Evolutionary conservation across 371 early-diverging fungal species (phyloP), one percentile per base, ranked within the genome.

Genomic region (Aphelidium insulamus): DNA sequence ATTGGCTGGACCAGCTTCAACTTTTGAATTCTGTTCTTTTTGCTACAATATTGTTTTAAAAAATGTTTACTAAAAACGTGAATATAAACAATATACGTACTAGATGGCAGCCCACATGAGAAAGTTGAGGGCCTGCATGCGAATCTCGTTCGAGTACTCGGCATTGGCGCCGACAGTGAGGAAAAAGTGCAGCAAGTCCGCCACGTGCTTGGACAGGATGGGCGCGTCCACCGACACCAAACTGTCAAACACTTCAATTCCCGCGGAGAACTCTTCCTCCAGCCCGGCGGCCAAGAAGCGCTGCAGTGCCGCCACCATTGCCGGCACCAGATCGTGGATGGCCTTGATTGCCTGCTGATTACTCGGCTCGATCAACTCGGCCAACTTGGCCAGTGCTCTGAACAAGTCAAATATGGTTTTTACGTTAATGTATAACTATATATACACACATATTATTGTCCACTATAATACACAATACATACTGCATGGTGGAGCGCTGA

Each of bases 181-280:
- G 49, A 75, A 72, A 46, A 84, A 80, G 28, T 71, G 60, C 26
- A 87, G 63, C 27, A 88, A 50, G 29, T 77, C 69, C 20, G 63
- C 61, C 21, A 86, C 42, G 44, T 85, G 79, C 22, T 64, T 64
- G 18, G 68, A 62, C 15, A 87, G 55, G 21, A 86, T 49, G 23
- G 82, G 82, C 1, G 73, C 55, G 45, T 84, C 86, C 41, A 78
- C 48, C 36, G 76, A 48, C 23, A 87, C 48, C 34, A 84, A 50
- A 10, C 55, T 52, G 40, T 83, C 79, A 36, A 86, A 74, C 5
- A 84, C 77, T 37, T 80, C 85, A 36, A 84, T 77, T 30, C 79
- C 73, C 30, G 68, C 62, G 28, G 55, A 52, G n/a, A 75, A 70
- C 17, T 52, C 62, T 22, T 69, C 70, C 37, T 77, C 81, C 39